phyloP scores from a whole-genome alignment of 83 land plant genomes.

The Diphasiastrum complanatum region DNA sequence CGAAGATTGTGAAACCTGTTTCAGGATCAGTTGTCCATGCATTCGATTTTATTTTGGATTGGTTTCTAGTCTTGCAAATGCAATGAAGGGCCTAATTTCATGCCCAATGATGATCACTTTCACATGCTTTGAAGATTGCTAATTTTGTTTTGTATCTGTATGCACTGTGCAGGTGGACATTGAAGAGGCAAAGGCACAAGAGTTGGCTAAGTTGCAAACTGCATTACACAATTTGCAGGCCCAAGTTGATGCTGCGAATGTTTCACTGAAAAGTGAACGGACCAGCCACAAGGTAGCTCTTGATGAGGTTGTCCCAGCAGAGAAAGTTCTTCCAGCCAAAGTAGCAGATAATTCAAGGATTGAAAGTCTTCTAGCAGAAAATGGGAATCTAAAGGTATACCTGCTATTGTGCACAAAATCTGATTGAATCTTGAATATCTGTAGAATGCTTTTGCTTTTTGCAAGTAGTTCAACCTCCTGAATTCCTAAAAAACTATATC shows the following conservation, averaged over 20 bases:
- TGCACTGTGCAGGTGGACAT: conserved; percentile 47
- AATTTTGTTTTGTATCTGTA: too few relatives aligned
- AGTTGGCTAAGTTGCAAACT: conserved; percentile 56
- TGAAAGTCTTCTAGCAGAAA: conserved; percentile 46
- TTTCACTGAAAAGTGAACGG: conserved; percentile 47
- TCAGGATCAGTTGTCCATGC: not conserved
- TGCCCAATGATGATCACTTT: not conserved
- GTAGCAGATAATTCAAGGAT: conserved; percentile 58
- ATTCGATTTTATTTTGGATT: not conserved
- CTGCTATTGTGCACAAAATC: not conserved
- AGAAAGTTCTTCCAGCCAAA: conserved; percentile 66
- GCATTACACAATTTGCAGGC: conserved; percentile 50
- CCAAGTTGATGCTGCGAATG: conserved; percentile 54
- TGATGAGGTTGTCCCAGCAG: conserved; percentile 71
- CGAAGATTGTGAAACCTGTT: too few relatives aligned
- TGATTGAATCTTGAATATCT: too few relatives aligned
- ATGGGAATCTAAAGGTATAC: conserved; percentile 60
- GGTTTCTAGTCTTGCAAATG: not conserved
- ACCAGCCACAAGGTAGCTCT: conserved; percentile 66
- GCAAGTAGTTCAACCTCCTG: too few relatives aligned
- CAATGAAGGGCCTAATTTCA: too few relatives aligned
- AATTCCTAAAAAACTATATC: too few relatives aligned
- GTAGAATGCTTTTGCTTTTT: too few relatives aligned
- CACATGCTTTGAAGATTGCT: too few relatives aligned
- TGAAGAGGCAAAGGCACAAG: conserved; percentile 82